A percentile compares a stretch with the other conserved stretches of the same genome.
These are phyloP conservation scores for Tetracladium maxilliforme DNA, from an alignment of 2,329 filamentous ascomycete genomes.

Conservation along the genomic window DNA sequence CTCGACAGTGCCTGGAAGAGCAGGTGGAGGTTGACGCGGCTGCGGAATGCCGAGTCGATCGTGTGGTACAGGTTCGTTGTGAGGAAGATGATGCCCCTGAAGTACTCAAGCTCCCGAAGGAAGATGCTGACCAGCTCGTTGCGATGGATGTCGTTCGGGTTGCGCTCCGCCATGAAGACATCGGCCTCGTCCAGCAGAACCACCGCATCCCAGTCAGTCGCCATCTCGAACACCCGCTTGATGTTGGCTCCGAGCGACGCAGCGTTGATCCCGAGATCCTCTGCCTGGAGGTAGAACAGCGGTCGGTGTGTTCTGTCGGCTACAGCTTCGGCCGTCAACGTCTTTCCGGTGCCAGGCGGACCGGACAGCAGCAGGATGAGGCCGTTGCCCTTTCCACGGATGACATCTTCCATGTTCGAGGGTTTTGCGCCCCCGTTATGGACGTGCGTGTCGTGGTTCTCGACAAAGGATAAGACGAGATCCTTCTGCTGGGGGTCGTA, in stretches of 20 bases:
- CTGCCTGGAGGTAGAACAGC: slow-evolving; percentile 20
- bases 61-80: slow-evolving; percentile 15
- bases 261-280: slow-evolving; percentile 29
- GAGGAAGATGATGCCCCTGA: slow-evolving; percentile 15
- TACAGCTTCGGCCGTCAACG: slow-evolving; percentile 11
- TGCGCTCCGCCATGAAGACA: slow-evolving; percentile 32
- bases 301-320: slow-evolving; percentile 12
- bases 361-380: slow-evolving; percentile 27
- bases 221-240: slow-evolving; percentile 28
- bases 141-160: slow-evolving; percentile 26
- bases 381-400: slow-evolving; percentile 24
- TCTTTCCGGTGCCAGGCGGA: slow-evolving; percentile 10
- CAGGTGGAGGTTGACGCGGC: slow-evolving; percentile 29
- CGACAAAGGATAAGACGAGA: slow-evolving; percentile 29
- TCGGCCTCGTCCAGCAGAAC: slow-evolving; percentile 37
- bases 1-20: slow-evolving; percentile 23
- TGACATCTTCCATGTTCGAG: slow-evolving; percentile 20
- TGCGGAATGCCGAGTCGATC: slow-evolving; percentile 20
- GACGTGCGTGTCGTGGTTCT: slow-evolving; percentile 19
- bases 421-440: not conserved
- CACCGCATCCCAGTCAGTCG: slow-evolving; percentile 32
- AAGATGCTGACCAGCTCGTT: slow-evolving; percentile 34
- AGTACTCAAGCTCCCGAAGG: slow-evolving; percentile 11
- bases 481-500: slow-evolving; percentile 31
- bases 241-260: slow-evolving; percentile 29